phyloP scores from a whole-genome alignment of 371 early-diverging fungal species.

The Mucor plumbeus region DNA sequence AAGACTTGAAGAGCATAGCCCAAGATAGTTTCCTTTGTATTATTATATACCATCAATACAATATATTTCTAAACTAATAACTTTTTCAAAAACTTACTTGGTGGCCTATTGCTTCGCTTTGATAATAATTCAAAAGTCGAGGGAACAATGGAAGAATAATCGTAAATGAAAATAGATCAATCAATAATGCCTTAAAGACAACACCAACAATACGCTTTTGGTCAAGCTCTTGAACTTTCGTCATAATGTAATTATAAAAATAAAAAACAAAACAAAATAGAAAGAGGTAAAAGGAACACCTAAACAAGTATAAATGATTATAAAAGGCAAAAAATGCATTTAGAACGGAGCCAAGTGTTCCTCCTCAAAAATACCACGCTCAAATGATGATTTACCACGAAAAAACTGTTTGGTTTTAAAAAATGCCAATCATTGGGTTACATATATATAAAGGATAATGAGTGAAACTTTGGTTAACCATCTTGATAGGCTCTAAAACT shows the following conservation, averaged over 20 bases:
- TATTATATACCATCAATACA: no score
- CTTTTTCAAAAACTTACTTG: constrained; percentile 37
- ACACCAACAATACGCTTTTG: constrained; percentile 31
- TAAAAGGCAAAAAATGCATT: not conserved
- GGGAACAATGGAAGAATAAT: constrained; percentile 96
- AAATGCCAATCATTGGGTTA: no score
- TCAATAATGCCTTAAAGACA: constrained; percentile 76
- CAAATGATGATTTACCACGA: no score
- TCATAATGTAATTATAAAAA: not conserved
- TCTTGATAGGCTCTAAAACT: no score
- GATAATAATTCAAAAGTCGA: constrained; percentile 66
- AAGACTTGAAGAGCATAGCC: constrained; percentile 38
- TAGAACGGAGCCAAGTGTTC: not conserved
- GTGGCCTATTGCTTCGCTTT: constrained; percentile 52
- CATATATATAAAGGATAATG: no score
- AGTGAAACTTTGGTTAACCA: no score
- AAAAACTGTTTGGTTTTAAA: no score
- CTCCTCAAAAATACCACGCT: no score
- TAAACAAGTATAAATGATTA: not conserved
- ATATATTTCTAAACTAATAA: no score
- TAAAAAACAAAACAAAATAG: not conserved
- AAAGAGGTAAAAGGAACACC: not conserved
- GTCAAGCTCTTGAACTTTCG: constrained; percentile 9
- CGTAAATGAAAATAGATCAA: constrained; percentile 97
- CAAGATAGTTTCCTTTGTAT: constrained; percentile 36